A percentile compares a stretch with the other conserved stretches of the same genome.
Evolutionary conservation across 164 flowering plant species (phyloP).

Genomic region (Vitis amurensis): DNA sequence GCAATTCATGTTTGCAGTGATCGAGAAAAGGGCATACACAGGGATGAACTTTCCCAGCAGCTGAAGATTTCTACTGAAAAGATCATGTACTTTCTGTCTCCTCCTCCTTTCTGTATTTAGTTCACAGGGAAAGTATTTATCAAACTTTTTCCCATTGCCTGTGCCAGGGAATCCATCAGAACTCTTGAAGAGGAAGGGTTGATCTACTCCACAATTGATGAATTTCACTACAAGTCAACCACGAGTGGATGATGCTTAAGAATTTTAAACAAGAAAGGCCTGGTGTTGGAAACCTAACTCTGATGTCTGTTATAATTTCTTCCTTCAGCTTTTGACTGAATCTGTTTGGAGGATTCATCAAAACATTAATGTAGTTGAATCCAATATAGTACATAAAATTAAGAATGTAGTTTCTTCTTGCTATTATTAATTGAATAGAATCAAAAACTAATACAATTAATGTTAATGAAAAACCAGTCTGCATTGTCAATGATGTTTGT

Average conservation of each 20-base stretch:
- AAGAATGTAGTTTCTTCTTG: too few relatives aligned
- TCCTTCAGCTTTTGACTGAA: too few relatives aligned
- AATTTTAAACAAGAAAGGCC: constrained; percentile 9
- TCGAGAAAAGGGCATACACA: constrained; percentile 51
- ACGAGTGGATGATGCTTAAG: constrained; percentile 20
- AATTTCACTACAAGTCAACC: constrained; percentile 58
- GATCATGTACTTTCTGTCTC: constrained; percentile 39
- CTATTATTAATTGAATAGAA: too few relatives aligned
- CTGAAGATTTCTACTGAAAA: constrained; percentile 49
- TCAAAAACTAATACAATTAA: too few relatives aligned
- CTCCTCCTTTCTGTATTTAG: background rate
- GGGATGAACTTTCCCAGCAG: constrained; percentile 39
- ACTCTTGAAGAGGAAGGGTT: constrained; percentile 61
- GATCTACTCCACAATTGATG: constrained; percentile 64
- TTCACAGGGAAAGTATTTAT: background rate
- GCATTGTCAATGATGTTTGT: too few relatives aligned
- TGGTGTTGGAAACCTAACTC: background rate
- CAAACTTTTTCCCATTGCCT: background rate
- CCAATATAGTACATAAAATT: too few relatives aligned
- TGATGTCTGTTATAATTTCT: too few relatives aligned
- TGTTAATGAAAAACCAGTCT: too few relatives aligned
- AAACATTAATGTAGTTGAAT: too few relatives aligned
- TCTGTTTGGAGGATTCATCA: too few relatives aligned
- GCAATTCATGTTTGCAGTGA: constrained; percentile 33
- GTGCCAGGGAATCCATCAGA: constrained; percentile 51